A percentile compares a stretch with the other conserved stretches of the same genome.
Conservation (phyloP, 73 alveolate genomes). For the Paramecium sonneborni region DNA sequence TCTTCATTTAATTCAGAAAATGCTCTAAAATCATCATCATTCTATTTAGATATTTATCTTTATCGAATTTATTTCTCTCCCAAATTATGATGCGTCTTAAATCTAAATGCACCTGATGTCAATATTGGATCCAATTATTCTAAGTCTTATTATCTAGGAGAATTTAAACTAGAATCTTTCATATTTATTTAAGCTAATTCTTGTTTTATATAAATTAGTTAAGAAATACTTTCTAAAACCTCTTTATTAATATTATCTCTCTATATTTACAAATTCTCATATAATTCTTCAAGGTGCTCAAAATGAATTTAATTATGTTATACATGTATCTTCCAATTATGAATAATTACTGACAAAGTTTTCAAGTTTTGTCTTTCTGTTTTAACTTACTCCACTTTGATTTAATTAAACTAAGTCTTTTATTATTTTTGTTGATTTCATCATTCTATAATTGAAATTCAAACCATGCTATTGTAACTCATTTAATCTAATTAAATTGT, state of each 20-base stretch:
- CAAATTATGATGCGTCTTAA: not conserved
- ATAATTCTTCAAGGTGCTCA: not conserved
- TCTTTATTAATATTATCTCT: not conserved
- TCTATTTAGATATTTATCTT: not conserved
- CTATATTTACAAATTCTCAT: not conserved
- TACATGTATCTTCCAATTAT: slow-evolving; percentile 1
- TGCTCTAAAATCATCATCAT: not conserved
- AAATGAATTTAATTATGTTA: not conserved
- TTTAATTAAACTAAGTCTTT: not conserved
- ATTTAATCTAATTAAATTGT: not conserved
- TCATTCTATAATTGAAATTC: not conserved
- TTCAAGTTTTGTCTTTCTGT: not conserved
- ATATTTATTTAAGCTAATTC: not conserved
- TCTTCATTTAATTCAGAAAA: not conserved
- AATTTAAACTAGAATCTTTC: not conserved
- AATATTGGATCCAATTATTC: not conserved
- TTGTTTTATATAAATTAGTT: not conserved
- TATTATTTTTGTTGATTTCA: not conserved
- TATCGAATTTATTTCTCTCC: not conserved
- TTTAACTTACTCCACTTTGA: not conserved
- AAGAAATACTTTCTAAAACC: not conserved
- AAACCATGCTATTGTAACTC: not conserved
- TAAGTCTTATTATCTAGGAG: not conserved
- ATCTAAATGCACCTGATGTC: not conserved
- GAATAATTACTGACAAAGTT: not conserved